Evolutionary conservation across 345 rosid species (phyloP), one percentile per base, ranked within the genome.

Genomic region (Balakata baccata): DNA sequence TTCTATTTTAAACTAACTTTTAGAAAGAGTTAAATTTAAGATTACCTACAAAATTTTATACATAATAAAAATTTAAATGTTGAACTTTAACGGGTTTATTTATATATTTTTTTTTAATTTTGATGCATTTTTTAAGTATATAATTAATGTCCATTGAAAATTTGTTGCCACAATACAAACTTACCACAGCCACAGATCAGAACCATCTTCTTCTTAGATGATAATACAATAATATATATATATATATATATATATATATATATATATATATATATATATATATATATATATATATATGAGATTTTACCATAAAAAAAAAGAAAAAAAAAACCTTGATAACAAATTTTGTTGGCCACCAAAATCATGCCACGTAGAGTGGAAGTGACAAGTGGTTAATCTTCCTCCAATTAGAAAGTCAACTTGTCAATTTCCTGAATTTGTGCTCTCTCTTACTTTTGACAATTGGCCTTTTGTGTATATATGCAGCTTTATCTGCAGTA

Each of bases 321-420:
- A n/a, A n/a, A n/a, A n/a, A n/a, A n/a, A n/a, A n/a, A n/a, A n/a
- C n/a, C n/a, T n/a, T n/a, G n/a, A 49, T 14, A 22, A 69, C 23
- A 13, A 6, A 18, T 69, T 50, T 11, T 3, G 10, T 47, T 9
- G 52, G 52, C 82, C 85, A 60, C 25, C 53, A 14, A 11, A 37
- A 68, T 37, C 20, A 6, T 3, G 46, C 74, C 81, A 79, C 81
- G 81, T 79, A 49, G 76, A 69, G 49, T 3, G 13, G 7, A 54
- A 14, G 4, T 3, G 61, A 75, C 65, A 66, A 25, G 72, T 81
- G 75, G 61, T 39, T 70, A 23, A 7, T 53, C 76, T 60, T 39
- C 46, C 38, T 29, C 73, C 78, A 73, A 52, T 66, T 22, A 60
- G 0, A 72, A 78, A 81, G 84, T 83, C 85, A 81, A 83, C 81